These are phyloP conservation scores for Botrytis deweyae DNA, from an alignment of 2,329 filamentous ascomycete species.

Conservation along the genomic window DNA sequence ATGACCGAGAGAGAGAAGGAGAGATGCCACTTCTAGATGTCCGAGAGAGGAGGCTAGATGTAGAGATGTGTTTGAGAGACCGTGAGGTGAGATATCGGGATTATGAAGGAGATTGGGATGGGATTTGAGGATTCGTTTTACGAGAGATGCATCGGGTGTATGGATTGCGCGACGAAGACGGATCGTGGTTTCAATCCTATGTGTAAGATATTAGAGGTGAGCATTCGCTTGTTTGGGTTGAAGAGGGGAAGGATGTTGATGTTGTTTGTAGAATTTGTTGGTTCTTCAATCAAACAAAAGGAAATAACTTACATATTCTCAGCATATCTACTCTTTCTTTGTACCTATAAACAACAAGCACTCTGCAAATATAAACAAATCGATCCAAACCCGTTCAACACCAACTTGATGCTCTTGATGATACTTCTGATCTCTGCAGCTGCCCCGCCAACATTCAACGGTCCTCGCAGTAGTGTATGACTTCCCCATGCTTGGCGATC, in stretches of 20 bases:
- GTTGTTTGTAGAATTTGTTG: background rate
- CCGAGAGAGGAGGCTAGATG: slow-evolving; percentile 78
- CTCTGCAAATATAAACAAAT: background rate
- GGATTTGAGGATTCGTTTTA: slow-evolving; percentile 71
- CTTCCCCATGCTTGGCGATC: slow-evolving; percentile 9
- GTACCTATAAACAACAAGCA: background rate
- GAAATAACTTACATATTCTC: slow-evolving; percentile 19
- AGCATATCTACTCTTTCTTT: slow-evolving; percentile 21
- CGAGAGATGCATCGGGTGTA: slow-evolving; percentile 67
- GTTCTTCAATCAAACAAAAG: background rate
- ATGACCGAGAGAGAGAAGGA: slow-evolving; percentile 68
- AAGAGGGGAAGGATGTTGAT: background rate
- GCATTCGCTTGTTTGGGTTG: background rate
- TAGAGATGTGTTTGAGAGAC: slow-evolving; percentile 78
- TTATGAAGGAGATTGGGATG: slow-evolving; percentile 74
- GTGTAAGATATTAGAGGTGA: background rate
- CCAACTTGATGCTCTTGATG: background rate
- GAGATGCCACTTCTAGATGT: slow-evolving; percentile 65
- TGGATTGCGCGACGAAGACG: slow-evolving; percentile 81
- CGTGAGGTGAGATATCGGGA: slow-evolving; percentile 63
- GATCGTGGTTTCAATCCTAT: slow-evolving; percentile 74
- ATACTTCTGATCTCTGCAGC: slow-evolving; percentile 6
- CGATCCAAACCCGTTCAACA: background rate
- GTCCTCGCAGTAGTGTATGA: background rate
- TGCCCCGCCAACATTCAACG: slow-evolving; percentile 5